phyloP scores from a whole-genome alignment of 2,329 filamentous ascomycete genomes.

The Rugonectria rugulosa region DNA sequence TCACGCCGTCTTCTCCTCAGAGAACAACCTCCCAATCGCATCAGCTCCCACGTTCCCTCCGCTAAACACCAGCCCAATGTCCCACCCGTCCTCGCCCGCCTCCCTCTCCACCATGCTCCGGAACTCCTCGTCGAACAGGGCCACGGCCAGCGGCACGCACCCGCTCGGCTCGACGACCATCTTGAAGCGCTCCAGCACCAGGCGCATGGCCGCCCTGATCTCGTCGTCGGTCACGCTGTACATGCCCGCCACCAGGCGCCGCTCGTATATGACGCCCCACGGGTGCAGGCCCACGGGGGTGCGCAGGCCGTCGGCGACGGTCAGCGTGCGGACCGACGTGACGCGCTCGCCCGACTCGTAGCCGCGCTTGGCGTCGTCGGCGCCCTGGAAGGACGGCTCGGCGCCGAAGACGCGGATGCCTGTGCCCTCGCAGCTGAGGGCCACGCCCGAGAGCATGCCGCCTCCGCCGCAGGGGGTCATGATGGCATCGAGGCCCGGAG shows the following conservation, averaged over 20 bases:
- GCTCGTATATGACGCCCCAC: conserved; percentile 79
- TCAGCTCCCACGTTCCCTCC: conserved; percentile 68
- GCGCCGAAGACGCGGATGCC: conserved; percentile 83
- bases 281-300: conserved; percentile 81
- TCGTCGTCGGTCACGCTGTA: conserved; percentile 81
- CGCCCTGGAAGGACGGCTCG: conserved; percentile 83
- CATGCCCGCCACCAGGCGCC: conserved; percentile 73
- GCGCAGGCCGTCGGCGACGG: conserved; percentile 87
- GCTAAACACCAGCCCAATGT: conserved; percentile 66
- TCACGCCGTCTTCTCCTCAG: conserved; percentile 20
- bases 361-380: conserved; percentile 81
- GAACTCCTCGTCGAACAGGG: conserved; percentile 87
- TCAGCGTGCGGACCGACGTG: conserved; percentile 74
- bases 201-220: conserved; percentile 76
- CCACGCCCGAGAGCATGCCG: conserved; percentile 84
- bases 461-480: conserved; percentile 88
- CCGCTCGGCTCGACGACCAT: conserved; percentile 88
- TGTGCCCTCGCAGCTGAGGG: conserved; percentile 76
- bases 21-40: conserved; percentile 60
- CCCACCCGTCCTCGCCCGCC: conserved; percentile 77
- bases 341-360: conserved; percentile 71
- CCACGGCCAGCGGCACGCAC: conserved; percentile 83
- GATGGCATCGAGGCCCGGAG: conserved; percentile 68
- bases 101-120: conserved; percentile 72
- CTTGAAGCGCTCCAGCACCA: conserved; percentile 90